These are phyloP conservation scores for Myxozyma neglecta DNA, from an alignment of 805 yeast genomes.

Conservation along the genomic window DNA sequence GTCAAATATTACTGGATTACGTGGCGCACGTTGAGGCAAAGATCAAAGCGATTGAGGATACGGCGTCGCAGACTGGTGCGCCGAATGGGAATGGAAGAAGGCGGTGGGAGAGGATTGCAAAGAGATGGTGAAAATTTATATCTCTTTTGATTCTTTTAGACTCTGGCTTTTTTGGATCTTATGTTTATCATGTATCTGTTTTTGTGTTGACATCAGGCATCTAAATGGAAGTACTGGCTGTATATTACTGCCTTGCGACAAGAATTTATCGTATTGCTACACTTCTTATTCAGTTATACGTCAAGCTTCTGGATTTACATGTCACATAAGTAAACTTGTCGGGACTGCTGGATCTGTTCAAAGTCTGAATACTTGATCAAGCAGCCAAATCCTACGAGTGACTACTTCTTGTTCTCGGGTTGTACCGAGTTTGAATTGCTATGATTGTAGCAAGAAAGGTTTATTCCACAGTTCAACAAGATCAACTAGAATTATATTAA, in stretches of 20 bases:
- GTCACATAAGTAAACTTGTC: no score
- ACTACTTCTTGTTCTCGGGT: no score
- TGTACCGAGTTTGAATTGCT: no score
- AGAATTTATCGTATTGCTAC: background rate
- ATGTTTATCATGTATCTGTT: background rate
- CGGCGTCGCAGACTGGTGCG: background rate
- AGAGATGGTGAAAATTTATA: background rate
- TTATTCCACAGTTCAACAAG: no score
- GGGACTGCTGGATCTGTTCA: no score
- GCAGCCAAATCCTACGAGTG: no score
- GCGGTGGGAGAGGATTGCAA: conserved; percentile 13
- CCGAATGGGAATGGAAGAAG: background rate
- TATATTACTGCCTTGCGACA: no score
- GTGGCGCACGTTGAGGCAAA: conserved; percentile 10
- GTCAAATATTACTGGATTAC: conserved; percentile 10
- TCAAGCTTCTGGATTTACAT: no score
- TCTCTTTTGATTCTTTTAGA: background rate
- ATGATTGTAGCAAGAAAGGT: no score
- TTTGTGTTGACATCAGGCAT: background rate
- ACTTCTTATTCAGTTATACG: background rate
- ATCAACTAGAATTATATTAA: no score
- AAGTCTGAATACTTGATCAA: no score
- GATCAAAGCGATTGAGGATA: conserved; percentile 1
- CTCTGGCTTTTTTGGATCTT: background rate
- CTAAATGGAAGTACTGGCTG: no score